Evolutionary conservation across 1,284 basidiomycete species (phyloP).

Genomic region (Trametes hirsuta): DNA sequence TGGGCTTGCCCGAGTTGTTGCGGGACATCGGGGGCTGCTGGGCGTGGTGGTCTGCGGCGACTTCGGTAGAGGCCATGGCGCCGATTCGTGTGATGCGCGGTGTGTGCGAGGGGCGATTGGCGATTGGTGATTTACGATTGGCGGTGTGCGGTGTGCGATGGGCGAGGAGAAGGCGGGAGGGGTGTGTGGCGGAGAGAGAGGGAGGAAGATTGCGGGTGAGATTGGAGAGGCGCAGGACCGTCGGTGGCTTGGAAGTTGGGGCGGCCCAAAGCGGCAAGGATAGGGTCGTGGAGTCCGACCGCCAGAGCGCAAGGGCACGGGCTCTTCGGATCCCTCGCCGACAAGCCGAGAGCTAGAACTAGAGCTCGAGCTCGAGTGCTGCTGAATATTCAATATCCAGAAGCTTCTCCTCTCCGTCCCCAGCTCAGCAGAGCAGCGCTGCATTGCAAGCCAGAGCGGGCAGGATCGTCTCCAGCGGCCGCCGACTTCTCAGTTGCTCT

Average conservation of each 20-base stretch:
- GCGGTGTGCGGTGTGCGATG: neutral
- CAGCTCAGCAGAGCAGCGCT: neutral
- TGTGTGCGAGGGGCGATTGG: neutral
- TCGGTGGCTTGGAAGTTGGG: neutral
- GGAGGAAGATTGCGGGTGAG: neutral
- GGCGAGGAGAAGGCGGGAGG: neutral
- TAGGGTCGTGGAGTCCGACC: neutral
- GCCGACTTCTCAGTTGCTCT: neutral
- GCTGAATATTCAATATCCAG: neutral
- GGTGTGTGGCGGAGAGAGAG: no score
- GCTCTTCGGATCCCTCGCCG: neutral
- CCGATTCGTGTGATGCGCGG: neutral
- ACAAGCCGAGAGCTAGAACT: neutral
- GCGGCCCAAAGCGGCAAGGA: neutral
- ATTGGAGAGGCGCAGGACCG: neutral
- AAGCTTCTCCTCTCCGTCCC: neutral
- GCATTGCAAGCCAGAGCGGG: no score
- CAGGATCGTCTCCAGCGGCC: neutral
- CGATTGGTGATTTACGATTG: neutral
- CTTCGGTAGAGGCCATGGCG: constrained; percentile 14
- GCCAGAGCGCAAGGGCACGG: neutral
- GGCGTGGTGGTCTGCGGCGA: constrained; percentile 7
- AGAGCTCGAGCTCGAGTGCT: neutral
- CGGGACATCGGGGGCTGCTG: constrained; percentile 36
- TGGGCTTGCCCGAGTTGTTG: constrained; percentile 58